Evolutionary conservation across 2,329 filamentous ascomycete species (phyloP).

Genomic region (Epichloe gansuensis): DNA sequence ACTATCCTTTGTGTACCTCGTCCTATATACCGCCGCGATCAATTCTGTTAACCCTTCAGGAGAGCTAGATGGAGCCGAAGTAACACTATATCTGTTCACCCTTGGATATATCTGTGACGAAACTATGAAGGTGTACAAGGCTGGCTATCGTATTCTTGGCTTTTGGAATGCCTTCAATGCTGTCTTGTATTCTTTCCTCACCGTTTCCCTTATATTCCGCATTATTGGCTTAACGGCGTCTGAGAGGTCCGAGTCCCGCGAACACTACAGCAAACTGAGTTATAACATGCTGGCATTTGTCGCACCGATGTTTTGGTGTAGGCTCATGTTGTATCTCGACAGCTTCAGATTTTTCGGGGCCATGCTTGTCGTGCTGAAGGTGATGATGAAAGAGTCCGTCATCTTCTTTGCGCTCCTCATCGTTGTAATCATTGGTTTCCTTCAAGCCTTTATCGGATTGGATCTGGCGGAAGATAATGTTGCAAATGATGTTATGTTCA

Average conservation of each 20-base stretch:
- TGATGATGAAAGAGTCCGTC: slow-evolving; percentile 86
- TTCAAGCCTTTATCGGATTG: slow-evolving; percentile 89
- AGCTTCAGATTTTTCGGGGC: slow-evolving; percentile 92
- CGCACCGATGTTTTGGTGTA: slow-evolving; percentile 94
- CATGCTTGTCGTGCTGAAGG: slow-evolving; percentile 93
- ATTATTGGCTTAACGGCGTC: slow-evolving; percentile 62
- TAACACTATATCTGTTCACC: slow-evolving; percentile 81
- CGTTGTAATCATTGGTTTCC: slow-evolving; percentile 74
- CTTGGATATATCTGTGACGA: slow-evolving; percentile 86
- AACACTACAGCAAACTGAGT: slow-evolving; percentile 62
- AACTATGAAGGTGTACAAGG: slow-evolving; percentile 80
- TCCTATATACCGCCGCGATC: slow-evolving; percentile 78
- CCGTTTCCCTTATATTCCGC: slow-evolving; percentile 66
- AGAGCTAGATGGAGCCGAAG: slow-evolving; percentile 74
- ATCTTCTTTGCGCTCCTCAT: slow-evolving; percentile 91
- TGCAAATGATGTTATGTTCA: slow-evolving; percentile 57
- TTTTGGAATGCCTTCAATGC: slow-evolving; percentile 98
- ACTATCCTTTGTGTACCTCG: slow-evolving; percentile 72
- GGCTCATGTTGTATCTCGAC: slow-evolving; percentile 84
- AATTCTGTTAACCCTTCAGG: slow-evolving; percentile 84
- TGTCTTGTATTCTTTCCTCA: slow-evolving; percentile 66
- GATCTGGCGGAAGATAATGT: slow-evolving; percentile 68
- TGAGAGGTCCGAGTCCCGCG: slow-evolving; percentile 31
- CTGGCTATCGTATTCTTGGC: slow-evolving; percentile 78
- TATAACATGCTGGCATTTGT: slow-evolving; percentile 93